A percentile compares a stretch with the other conserved stretches of the same genome.
Conservation (phyloP, 1,139 yeast genomes). For the Lodderomyces pseudojiufengensis region DNA sequence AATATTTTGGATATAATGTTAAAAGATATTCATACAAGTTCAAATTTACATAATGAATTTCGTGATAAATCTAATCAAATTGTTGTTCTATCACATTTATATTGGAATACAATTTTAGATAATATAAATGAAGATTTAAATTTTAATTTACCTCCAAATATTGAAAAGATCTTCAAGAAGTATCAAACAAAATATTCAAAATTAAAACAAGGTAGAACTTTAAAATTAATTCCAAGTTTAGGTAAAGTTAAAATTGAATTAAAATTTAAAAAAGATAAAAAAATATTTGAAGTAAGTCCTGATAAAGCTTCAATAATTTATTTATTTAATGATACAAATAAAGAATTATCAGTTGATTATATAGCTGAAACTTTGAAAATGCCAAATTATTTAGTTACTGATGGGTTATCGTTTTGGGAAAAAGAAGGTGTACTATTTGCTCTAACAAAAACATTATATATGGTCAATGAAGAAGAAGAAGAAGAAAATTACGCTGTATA, state of each 20-base stretch:
- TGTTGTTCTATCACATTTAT: slow-evolving; percentile 40
- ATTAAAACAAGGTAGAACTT: slow-evolving; percentile 53
- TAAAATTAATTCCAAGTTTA: slow-evolving; percentile 55
- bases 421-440: slow-evolving; percentile 43
- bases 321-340: slow-evolving; percentile 43
- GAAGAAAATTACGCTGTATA: not conserved
- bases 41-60: slow-evolving; percentile 10
- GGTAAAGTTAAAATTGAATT: slow-evolving; percentile 65
- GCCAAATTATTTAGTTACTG: slow-evolving; percentile 34
- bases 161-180: slow-evolving; percentile 34
- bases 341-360: slow-evolving; percentile 23
- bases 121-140: slow-evolving; percentile 28
- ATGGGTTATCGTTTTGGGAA: slow-evolving; percentile 56
- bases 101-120: slow-evolving; percentile 50
- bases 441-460: slow-evolving; percentile 25
- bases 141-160: slow-evolving; percentile 44
- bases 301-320: slow-evolving; percentile 66
- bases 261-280: slow-evolving; percentile 39
- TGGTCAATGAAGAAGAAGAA: slow-evolving; percentile 17
- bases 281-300: slow-evolving; percentile 54
- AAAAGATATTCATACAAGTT: slow-evolving; percentile 62
- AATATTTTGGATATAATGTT: slow-evolving; percentile 81
- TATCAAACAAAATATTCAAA: slow-evolving; percentile 42
- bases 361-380: slow-evolving; percentile 29
- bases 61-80: slow-evolving; percentile 22